Evolutionary conservation across 345 rosid genomes (phyloP), one percentile per base, ranked within the genome.

Genomic region (Clarkia xantiana): DNA sequence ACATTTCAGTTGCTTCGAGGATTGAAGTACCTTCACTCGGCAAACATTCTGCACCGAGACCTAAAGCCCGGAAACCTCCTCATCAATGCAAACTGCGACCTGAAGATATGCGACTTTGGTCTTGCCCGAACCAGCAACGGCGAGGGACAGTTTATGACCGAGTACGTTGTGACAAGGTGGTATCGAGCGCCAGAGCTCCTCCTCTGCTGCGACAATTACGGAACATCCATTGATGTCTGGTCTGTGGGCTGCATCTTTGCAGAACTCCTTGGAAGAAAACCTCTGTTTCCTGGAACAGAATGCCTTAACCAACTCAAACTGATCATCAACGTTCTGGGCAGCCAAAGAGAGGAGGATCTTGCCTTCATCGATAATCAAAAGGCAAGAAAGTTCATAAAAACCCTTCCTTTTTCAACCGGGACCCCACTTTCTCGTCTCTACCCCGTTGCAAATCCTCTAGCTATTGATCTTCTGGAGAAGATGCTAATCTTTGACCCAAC

Each of bases 221-320:
- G 94, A 36, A 77, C 83, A 18, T 82, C 85, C 5, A 80, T 89
- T 41, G 94, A 85, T 23, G 70, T 85, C 20, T 89, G 94, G 97
- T 89, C 95, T 0, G 95, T 82, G 5, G 95, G 97, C 44, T 85
- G 97, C 75, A 82, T 89, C 63, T 82, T 89, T 40, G 97, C 95
- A 0, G 90, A 89, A 75, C 77, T 89, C 57, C 81, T 89, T 44
- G 94, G 95, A 14, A 55, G 91, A 39, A 80, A 77, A 65, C 94
- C 95, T 19, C 71, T 85, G 44, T 89, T 89, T 56, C 90, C 87
- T 0, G 95, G 97, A 55, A 80, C 94, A 8, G 94, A 80, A 58
- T 82, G 90, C 53, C 79, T 85, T 6, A 79, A 81, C 68, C 97
- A 89, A 70, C 91, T 89, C 56, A 78, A 76, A 56, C 68, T 80